phyloP scores from a whole-genome alignment of 2,329 filamentous ascomycete species.

The Rhynchosporium secalis region DNA sequence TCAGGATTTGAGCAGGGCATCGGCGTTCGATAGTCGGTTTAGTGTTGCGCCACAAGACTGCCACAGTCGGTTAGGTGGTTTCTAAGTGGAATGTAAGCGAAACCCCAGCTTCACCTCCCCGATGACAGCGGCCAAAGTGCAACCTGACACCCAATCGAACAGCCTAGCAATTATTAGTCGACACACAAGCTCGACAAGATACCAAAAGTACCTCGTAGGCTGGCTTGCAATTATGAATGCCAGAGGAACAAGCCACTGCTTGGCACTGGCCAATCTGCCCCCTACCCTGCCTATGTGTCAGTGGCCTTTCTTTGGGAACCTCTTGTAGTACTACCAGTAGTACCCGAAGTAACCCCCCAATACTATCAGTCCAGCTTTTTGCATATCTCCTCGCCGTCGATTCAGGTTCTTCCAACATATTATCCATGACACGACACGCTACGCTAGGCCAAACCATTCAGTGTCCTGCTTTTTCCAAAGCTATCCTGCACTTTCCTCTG shows the following conservation, averaged over 20 bases:
- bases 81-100: conserved; percentile 21
- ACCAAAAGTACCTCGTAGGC: conserved; percentile 2
- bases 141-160: conserved; percentile 2
- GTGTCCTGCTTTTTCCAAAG: conserved; percentile 9
- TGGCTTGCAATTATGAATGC: not conserved
- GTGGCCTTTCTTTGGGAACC: conserved; percentile 2
- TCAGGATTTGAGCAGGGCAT: conserved; percentile 18
- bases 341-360: not conserved
- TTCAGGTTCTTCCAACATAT: conserved; percentile 3
- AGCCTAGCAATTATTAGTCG: not conserved
- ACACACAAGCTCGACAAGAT: not conserved
- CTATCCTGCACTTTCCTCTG: conserved; percentile 4
- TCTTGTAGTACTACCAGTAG: not conserved
- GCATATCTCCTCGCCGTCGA: conserved; percentile 2
- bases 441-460: too few relatives aligned
- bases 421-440: not conserved
- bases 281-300: conserved; percentile 8
- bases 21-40: conserved; percentile 31
- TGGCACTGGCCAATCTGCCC: conserved; percentile 7
- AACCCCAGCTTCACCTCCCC: conserved; percentile 13
- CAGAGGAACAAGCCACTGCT: conserved; percentile 8
- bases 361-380: conserved; percentile 5
- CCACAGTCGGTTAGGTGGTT: conserved; percentile 7
- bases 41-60: conserved; percentile 26
- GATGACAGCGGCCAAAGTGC: conserved; percentile 17